These are phyloP conservation scores for Durotheca rogersii DNA, from an alignment of 495 filamentous ascomycete species.

Conservation along the genomic window DNA sequence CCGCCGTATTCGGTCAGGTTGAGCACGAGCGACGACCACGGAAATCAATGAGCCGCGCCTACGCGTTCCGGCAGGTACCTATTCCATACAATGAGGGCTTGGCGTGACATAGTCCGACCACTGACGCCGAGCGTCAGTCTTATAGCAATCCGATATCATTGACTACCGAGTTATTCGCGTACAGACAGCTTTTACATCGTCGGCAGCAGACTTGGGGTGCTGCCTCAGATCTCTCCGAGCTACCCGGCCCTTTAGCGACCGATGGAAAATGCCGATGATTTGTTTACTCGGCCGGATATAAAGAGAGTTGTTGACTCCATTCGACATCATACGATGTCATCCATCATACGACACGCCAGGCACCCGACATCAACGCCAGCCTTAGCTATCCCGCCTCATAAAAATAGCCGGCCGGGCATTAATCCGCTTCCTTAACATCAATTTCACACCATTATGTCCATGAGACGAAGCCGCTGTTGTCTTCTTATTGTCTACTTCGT, in stretches of 20 bases:
- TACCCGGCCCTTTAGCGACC: neutral
- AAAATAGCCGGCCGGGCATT: constrained; percentile 4
- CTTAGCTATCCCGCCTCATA: constrained; percentile 8
- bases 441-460: constrained; percentile 6
- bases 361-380: constrained; percentile 7
- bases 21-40: no score
- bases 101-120: no score
- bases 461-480: constrained; percentile 25
- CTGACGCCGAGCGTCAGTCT: no score
- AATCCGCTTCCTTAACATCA: neutral
- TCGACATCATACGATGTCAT: constrained; percentile 26
- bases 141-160: no score
- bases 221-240: no score
- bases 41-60: no score
- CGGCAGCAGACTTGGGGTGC: neutral
- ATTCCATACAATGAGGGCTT: no score
- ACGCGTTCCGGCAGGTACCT: no score
- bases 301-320: constrained; percentile 10
- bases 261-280: no score
- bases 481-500: constrained; percentile 21
- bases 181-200: no score
- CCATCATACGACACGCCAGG: constrained; percentile 19
- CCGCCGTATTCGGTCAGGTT: no score
- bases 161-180: no score
- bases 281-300: neutral